phyloP scores from a whole-genome alignment of 257 asterid genomes.

The Linaria vulgaris region DNA sequence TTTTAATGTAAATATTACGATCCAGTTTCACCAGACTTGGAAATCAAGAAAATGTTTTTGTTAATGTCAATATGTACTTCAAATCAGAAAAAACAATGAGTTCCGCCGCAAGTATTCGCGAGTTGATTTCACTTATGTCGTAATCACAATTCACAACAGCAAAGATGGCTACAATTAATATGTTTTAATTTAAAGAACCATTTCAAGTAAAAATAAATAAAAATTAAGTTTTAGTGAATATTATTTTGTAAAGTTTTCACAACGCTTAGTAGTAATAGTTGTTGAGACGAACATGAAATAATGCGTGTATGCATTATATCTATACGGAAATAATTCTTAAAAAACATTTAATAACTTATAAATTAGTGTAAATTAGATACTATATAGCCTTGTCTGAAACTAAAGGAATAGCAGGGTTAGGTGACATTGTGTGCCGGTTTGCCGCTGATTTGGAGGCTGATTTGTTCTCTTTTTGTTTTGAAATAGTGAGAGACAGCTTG shows the following conservation, averaged over 20 bases:
- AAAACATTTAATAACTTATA: conserved; percentile 10
- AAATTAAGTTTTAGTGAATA: too few relatives aligned
- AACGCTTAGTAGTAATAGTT: too few relatives aligned
- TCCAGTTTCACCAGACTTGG: too few relatives aligned
- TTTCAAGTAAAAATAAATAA: conserved; percentile 8
- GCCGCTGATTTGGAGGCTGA: conserved; percentile 34
- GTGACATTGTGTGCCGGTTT: conserved; percentile 27
- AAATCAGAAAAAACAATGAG: conserved; percentile 27
- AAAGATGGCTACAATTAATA: too few relatives aligned
- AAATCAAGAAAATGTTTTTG: neutral
- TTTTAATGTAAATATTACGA: too few relatives aligned
- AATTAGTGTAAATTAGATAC: neutral
- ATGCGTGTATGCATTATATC: too few relatives aligned
- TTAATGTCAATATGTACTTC: neutral
- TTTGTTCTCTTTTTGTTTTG: conserved; percentile 11
- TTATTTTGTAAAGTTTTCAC: too few relatives aligned
- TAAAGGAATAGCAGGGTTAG: conserved; percentile 20
- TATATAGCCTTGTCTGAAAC: conserved; percentile 2
- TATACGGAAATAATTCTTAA: too few relatives aligned
- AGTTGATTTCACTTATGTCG: conserved; percentile 32
- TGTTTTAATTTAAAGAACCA: conserved; percentile 2
- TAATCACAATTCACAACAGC: conserved; percentile 13
- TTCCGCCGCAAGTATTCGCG: conserved; percentile 43
- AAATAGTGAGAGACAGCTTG: conserved; percentile 23
- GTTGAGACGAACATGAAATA: too few relatives aligned